phyloP scores from a whole-genome alignment of 805 yeast genomes.

The Tanozyma kutaoensis region DNA sequence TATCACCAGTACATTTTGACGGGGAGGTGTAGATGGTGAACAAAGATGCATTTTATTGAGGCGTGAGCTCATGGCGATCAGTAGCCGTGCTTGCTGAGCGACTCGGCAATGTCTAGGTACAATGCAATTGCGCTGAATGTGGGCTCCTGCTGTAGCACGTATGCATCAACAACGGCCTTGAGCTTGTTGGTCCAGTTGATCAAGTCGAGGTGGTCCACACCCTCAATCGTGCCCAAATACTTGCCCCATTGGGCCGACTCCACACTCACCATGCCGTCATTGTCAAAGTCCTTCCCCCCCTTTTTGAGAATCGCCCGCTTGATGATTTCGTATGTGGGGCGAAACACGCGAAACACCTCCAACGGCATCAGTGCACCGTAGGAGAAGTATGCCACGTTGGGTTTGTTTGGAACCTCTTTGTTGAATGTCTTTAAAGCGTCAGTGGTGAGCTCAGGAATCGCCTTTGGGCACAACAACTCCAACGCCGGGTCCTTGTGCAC shows the following conservation, averaged over 20 bases:
- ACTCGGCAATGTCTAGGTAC: slow-evolving; percentile 55
- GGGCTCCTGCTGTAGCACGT: slow-evolving; percentile 16
- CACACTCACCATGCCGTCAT: slow-evolving; percentile 82
- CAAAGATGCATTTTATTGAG: too few species aligned
- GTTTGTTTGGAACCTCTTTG: slow-evolving; percentile 33
- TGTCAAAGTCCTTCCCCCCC: slow-evolving; percentile 33
- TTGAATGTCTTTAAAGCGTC: slow-evolving; percentile 42
- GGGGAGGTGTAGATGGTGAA: background rate
- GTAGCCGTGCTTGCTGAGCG: slow-evolving; percentile 44
- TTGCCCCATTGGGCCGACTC: slow-evolving; percentile 74
- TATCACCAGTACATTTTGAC: slow-evolving; percentile 7
- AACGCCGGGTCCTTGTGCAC: slow-evolving; percentile 9
- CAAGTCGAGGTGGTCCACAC: slow-evolving; percentile 76
- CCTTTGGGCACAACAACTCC: slow-evolving; percentile 12
- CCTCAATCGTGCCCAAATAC: slow-evolving; percentile 63
- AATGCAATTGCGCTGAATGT: slow-evolving; percentile 55
- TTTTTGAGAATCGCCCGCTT: slow-evolving; percentile 8
- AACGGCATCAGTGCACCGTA: slow-evolving; percentile 73
- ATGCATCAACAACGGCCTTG: slow-evolving; percentile 21
- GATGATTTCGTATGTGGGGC: slow-evolving; percentile 53
- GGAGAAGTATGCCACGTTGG: slow-evolving; percentile 60
- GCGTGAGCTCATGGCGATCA: too few species aligned
- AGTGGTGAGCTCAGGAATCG: slow-evolving; percentile 58
- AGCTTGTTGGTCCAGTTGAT: slow-evolving; percentile 67
- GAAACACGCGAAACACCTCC: slow-evolving; percentile 44